Percentiles rank a stretch among this genome's conserved stretches.
phyloP scores from a whole-genome alignment of 2,329 filamentous ascomycete genomes.

The Leptodontidium sp. region DNA sequence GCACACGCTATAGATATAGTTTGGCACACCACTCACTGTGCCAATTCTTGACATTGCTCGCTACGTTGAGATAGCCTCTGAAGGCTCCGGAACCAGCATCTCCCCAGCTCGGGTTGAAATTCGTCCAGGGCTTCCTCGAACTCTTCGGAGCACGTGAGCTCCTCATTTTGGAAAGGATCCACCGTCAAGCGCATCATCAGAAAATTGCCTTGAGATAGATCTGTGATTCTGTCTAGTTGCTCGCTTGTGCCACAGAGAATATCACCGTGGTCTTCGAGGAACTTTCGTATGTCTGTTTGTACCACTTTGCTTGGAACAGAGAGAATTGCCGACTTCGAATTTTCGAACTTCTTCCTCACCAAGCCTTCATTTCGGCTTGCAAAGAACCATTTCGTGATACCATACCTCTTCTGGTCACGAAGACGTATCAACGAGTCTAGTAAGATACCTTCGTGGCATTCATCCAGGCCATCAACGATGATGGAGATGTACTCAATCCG shows the following conservation, averaged over 20 bases:
- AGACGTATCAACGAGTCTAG: slow-evolving; percentile 17
- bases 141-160: slow-evolving; percentile 28
- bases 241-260: slow-evolving; percentile 22
- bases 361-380: slow-evolving; percentile 24
- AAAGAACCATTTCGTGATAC: slow-evolving; percentile 28
- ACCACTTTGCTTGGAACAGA: slow-evolving; percentile 19
- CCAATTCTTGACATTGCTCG: slow-evolving; percentile 28
- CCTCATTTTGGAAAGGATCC: slow-evolving; percentile 20
- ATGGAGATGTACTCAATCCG: slow-evolving; percentile 22
- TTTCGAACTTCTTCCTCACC: slow-evolving; percentile 22
- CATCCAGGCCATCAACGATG: slow-evolving; percentile 29
- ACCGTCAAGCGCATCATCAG: slow-evolving; percentile 24
- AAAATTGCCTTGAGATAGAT: slow-evolving; percentile 29
- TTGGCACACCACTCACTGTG: slow-evolving; percentile 10
- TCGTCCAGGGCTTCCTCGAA: slow-evolving; percentile 23
- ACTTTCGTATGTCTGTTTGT: slow-evolving; percentile 20
- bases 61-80: slow-evolving; percentile 20
- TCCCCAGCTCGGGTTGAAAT: slow-evolving; percentile 23
- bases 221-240: slow-evolving; percentile 18
- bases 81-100: slow-evolving; percentile 24
- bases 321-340: slow-evolving; percentile 15
- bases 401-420: slow-evolving; percentile 10
- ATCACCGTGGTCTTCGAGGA: slow-evolving; percentile 18
- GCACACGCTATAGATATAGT: neutral
- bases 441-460: slow-evolving; percentile 23